Percentiles rank a stretch among this genome's conserved stretches.
Conservation (phyloP, 208 protist species). For the Sergeia podlipaevii region DNA sequence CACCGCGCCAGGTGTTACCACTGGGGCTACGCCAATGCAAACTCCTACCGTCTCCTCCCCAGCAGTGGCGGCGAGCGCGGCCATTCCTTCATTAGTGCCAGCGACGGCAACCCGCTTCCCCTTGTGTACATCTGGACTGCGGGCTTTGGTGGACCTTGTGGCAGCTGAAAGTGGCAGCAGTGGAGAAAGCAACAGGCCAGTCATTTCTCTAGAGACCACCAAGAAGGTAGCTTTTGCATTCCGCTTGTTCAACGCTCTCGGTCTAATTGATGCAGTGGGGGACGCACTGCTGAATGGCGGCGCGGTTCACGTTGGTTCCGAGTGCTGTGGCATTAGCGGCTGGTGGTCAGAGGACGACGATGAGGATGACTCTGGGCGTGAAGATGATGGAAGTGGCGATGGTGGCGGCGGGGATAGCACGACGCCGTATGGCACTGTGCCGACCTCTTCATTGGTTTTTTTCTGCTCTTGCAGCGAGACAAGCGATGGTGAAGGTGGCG, state of each 20-base stretch:
- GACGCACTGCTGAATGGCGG: constrained; percentile 30
- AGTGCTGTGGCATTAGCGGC: constrained; percentile 2
- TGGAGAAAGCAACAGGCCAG: too few species aligned
- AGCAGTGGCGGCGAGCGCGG: too few species aligned
- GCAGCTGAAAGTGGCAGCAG: too few species aligned
- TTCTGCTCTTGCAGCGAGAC: too few species aligned
- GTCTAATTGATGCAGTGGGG: constrained; percentile 24
- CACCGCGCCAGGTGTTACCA: too few species aligned
- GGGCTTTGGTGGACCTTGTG: too few species aligned
- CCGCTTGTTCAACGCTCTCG: constrained; percentile 14
- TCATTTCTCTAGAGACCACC: constrained; percentile 25
- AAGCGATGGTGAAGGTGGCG: too few species aligned
- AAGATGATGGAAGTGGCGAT: constrained; percentile 3
- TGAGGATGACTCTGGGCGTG: constrained; percentile 10
- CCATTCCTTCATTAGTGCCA: too few species aligned
- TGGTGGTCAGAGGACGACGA: neutral
- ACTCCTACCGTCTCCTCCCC: too few species aligned
- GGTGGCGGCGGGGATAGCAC: neutral
- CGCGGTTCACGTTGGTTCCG: constrained; percentile 1
- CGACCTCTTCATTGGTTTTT: neutral
- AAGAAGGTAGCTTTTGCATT: constrained; percentile 43
- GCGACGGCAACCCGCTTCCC: too few species aligned
- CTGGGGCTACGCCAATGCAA: too few species aligned
- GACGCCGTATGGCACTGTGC: constrained; percentile 6
- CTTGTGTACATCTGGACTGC: too few species aligned